Evolutionary conservation across 768 basidiomycete genomes (phyloP), one percentile per base, ranked within the genome.

Genomic region (Boletus pseudopeckii): DNA sequence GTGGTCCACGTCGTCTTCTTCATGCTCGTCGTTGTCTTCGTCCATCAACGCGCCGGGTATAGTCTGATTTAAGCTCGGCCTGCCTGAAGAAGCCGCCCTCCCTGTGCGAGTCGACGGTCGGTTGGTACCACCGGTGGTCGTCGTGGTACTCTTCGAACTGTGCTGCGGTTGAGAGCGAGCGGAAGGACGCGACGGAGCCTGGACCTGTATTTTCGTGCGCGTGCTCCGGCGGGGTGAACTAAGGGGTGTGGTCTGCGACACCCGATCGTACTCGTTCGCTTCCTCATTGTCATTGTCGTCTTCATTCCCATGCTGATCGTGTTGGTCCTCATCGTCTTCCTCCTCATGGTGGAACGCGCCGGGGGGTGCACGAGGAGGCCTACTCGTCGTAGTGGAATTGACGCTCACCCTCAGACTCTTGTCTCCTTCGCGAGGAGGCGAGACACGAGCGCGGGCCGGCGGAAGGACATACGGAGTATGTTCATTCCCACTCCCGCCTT

Each of bases 291-390:
- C 75, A 7, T 72, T 30, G 22, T 58, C 45, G 15, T 38, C 32
- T 7, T 53, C 56, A 8, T 54, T 37, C 39, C 50, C 69, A 4
- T 75, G 66, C 14, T 44, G 24, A 34, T 53, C 66, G 20, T 32
- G 43, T 41, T 7, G 32, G 14, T 49, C 55, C 1, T 68, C 68
- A 0, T 55, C 60, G 3, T 70, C 73, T 1, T 56, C 67, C 7
- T 78, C 77, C 2, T 76, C 75, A 2, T 64, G 64, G 8, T 67
- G 64, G 57, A 82, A 81, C 33, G 78, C 78, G 0, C 78, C 79
- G 10, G 80, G 80, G 6, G 72, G 74, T 36, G 68, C 67, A 43
- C 66, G 75, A 71, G 53, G 75, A 70, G 53, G 50, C 55, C 9
- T 64, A 51, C 37, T 45, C 1, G 47, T 62, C 44, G 38, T 58